Evolutionary conservation across 345 rosid genomes (phyloP), one percentile per base, ranked within the genome.

Genomic region (Cardiospermum halicacabum): DNA sequence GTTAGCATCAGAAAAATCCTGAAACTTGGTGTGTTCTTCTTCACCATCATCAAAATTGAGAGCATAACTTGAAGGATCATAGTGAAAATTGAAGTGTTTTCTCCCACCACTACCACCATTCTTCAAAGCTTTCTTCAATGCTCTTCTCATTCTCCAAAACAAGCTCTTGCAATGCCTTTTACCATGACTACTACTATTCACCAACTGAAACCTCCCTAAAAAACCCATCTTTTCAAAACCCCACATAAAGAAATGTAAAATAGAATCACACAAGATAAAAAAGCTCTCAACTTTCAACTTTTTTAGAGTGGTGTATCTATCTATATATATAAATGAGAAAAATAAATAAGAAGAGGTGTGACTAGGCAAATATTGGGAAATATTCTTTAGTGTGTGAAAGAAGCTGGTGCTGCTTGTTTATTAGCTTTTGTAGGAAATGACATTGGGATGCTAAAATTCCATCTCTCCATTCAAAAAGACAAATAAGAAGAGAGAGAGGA

Each of bases 21-120:
- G 57, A 59, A 42, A 25, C 11, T 43, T 58, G 12, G 42, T 60
- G 57, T 19, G 30, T 39, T 61, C 77, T 53, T 68, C 56, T 42
- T 47, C 37, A 1, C 92, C 92, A 61, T 91, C 93, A 58, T 91
- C 97, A 61, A 91, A 88, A 69, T 91, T 85, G 37, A 86, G 78
- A 15, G 88, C 86, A 67, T 92, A 92, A 64, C 98, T 92, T 53
- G 82, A 87, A 31, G 98, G 98, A 81, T 92, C 98, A 79, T 89
- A 92, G 77, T 85, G 97, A 72, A 89, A 92, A 75, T 74, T 73
- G 27, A 75, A 75, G 62, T 69, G 80, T 7, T 56, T 66, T 60
- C 58, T 73, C 34, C 71, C 65, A 2, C 66, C 72, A 31, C n/a
- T n/a, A n/a, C 39, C 39, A 4, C 3, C 10, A 34, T 56, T 70